These are phyloP conservation scores for Potentilla sterilis DNA, from an alignment of 306 rosid species.

Conservation along the genomic window DNA sequence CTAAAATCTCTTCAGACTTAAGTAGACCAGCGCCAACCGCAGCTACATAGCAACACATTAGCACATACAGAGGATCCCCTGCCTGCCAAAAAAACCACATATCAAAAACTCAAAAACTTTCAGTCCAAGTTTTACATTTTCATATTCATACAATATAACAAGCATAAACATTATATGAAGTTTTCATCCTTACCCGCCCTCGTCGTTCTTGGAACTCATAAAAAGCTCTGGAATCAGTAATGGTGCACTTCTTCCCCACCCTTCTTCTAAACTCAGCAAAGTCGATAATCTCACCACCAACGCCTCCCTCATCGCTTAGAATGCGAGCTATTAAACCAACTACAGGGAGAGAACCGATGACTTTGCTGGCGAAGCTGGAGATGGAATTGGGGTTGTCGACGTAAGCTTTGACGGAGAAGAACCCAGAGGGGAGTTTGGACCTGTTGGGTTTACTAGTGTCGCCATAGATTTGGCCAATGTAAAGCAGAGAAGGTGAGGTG, in stretches of 20 bases:
- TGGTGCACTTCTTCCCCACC: conserved; percentile 72
- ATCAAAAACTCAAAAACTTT: conserved; percentile 11
- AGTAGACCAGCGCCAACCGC: conserved; percentile 93
- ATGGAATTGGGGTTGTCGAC: conserved; percentile 70
- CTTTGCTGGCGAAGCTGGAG: conserved; percentile 57
- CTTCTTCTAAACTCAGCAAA: conserved; percentile 87
- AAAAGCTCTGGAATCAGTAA: conserved; percentile 64
- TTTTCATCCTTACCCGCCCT: conserved; percentile 51
- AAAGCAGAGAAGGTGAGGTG: conserved; percentile 37
- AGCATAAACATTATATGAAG: not conserved
- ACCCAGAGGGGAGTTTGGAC: conserved; percentile 22
- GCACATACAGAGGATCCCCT: conserved; percentile 88
- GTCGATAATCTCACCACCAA: conserved; percentile 70
- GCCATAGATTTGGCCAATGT: conserved; percentile 41
- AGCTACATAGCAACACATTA: conserved; percentile 84
- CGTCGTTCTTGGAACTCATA: conserved; percentile 68
- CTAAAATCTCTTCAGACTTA: conserved; percentile 91
- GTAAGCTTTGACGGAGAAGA: conserved; percentile 57
- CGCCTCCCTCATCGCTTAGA: conserved; percentile 83
- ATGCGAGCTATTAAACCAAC: conserved; percentile 79
- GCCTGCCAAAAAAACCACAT: conserved; percentile 40
- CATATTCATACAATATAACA: not conserved
- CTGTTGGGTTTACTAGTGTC: conserved; percentile 28
- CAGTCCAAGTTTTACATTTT: not conserved
- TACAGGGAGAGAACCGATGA: conserved; percentile 85